Percentiles rank a stretch among this genome's conserved stretches.
phyloP scores from a whole-genome alignment of 2,329 filamentous ascomycete species.

The Exophiala oligosperma region DNA sequence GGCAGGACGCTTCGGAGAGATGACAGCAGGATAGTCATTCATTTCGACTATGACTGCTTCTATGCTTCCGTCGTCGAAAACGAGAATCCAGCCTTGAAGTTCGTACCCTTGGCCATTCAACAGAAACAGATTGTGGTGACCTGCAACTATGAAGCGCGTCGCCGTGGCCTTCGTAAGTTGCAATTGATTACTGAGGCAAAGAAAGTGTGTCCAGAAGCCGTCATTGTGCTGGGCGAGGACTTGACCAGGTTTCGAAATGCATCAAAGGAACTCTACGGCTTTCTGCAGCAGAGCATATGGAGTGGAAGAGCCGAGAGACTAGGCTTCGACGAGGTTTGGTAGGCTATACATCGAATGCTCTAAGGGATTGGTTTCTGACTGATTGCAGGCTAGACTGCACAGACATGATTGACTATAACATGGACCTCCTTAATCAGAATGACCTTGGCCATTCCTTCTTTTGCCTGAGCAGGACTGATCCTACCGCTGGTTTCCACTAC shows the following conservation, averaged over 20 bases:
- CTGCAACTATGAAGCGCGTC: slow-evolving; percentile 88
- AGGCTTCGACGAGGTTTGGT: slow-evolving; percentile 87
- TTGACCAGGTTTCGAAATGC: slow-evolving; percentile 80
- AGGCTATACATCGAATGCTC: slow-evolving; percentile 37
- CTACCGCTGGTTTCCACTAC: slow-evolving; percentile 76
- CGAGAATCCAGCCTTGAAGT: slow-evolving; percentile 70
- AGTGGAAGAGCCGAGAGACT: slow-evolving; percentile 74
- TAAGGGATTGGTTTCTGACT: slow-evolving; percentile 10
- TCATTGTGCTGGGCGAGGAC: slow-evolving; percentile 85
- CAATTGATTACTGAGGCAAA: slow-evolving; percentile 82
- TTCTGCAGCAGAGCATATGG: slow-evolving; percentile 75
- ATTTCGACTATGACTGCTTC: slow-evolving; percentile 78
- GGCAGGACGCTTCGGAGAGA: slow-evolving; percentile 45
- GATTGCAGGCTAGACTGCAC: slow-evolving; percentile 71
- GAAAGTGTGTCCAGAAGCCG: slow-evolving; percentile 75
- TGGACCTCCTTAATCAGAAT: slow-evolving; percentile 66
- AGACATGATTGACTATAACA: slow-evolving; percentile 81
- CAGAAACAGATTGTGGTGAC: slow-evolving; percentile 93
- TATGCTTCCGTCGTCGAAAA: slow-evolving; percentile 90
- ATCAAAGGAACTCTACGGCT: slow-evolving; percentile 76
- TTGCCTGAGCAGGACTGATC: slow-evolving; percentile 69
- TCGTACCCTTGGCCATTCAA: slow-evolving; percentile 76
- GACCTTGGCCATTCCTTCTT: slow-evolving; percentile 74
- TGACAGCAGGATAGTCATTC: slow-evolving; percentile 70
- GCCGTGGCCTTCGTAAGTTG: slow-evolving; percentile 68